Evolutionary conservation across 2,329 filamentous ascomycete genomes (phyloP), one percentile per base, ranked within the genome.

Genomic region (Triangularia verruculosa): DNA sequence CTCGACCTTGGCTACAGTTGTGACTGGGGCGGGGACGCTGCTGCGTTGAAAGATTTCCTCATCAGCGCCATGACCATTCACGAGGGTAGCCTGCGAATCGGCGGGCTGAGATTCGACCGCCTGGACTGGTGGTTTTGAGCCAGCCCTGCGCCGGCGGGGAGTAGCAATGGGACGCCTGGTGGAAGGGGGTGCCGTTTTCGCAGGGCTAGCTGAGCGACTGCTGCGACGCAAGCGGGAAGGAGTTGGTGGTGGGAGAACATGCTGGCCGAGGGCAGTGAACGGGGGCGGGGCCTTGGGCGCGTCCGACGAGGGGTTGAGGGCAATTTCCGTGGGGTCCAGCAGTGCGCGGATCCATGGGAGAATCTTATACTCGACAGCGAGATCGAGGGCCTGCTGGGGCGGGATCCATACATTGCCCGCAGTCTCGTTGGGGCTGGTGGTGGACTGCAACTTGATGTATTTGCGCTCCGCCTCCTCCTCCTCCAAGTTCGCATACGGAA

Each of bases 381-480:
- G 84, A 63, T 85, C 79, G 53, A 99, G 84, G 34, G 95, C 95
- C 86, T 86, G 78, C 68, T 89, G 83, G 5, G 94, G 93, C 55
- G 92, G 87, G 58, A 98, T 93, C 95, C 95, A 99, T 59, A 99
- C 87, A 76, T 97, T 99, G 54, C 95, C 95, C 25, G 95, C 95
- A 28, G 95, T 93, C 81, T 98, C 95, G 74, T 98, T 93, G 62
- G 84, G 83, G 71, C 93, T 96, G 9, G 93, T 96, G 28, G 89
- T 89, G 32, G 86, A 78, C 27, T 95, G 87, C 6, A 85, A 86
- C 80, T 97, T 97, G 78, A 99, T 89, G 78, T 92, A 93, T 72
- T 84, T 87, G 74, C 91, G 89, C 80, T 96, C 91, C 1, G 79
- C 78, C 70, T 91, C 86, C 73, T 95, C 91, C 69, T 95, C 90